Percentiles rank a stretch among this genome's conserved stretches.
Conservation (phyloP, 2,329 filamentous ascomycete species). For the Fonsecaea erecta region DNA sequence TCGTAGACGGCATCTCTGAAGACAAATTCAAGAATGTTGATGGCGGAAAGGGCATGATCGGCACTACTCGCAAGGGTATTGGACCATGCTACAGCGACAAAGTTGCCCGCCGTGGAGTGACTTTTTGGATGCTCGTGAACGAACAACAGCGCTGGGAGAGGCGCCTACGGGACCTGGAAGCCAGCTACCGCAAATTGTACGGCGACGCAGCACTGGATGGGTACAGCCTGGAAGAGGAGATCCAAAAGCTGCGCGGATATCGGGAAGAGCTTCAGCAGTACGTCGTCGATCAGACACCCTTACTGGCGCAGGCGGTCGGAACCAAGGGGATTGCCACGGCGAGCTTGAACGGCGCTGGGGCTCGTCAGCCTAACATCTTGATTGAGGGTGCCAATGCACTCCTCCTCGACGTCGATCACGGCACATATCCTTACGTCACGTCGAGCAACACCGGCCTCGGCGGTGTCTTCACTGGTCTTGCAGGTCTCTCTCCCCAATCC, state of each 20-base stretch:
- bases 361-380: conserved; percentile 59
- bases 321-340: conserved; percentile 32
- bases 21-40: conserved; percentile 42
- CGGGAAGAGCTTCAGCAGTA: conserved; percentile 55
- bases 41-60: conserved; percentile 51
- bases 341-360: conserved; percentile 35
- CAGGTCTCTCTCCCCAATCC: conserved; percentile 60
- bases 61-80: conserved; percentile 56
- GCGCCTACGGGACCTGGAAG: conserved; percentile 39
- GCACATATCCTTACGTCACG: conserved; percentile 57
- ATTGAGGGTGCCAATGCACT: conserved; percentile 68
- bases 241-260: conserved; percentile 52
- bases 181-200: conserved; percentile 61
- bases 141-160: conserved; percentile 39
- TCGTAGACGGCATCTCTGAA: conserved; percentile 54
- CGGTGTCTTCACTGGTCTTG: conserved; percentile 62
- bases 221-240: conserved; percentile 65
- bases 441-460: conserved; percentile 55
- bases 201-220: conserved; percentile 56
- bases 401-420: conserved; percentile 64
- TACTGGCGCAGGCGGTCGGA: conserved; percentile 33
- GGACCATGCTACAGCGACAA: conserved; percentile 68
- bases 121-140: conserved; percentile 55
- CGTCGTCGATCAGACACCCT: conserved; percentile 53
- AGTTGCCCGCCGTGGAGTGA: conserved; percentile 63